Evolutionary conservation across 805 yeast genomes (phyloP).

Genomic region (Kodamaea kaohsiungensis): DNA sequence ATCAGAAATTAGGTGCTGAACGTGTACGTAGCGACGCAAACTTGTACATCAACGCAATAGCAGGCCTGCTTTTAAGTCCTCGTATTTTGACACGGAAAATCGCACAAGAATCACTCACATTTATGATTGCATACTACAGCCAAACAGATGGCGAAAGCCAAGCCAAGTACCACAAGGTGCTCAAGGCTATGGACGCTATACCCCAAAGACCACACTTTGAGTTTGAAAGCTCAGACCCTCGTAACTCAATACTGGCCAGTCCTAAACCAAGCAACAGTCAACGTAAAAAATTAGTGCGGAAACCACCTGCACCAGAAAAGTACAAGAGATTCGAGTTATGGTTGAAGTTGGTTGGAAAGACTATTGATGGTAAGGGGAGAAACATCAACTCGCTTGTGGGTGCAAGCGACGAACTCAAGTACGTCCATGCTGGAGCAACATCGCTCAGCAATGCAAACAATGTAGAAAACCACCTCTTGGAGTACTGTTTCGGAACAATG

Average conservation of each 20-base stretch:
- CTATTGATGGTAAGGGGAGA: slow-evolving; percentile 83
- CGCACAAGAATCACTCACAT: slow-evolving; percentile 73
- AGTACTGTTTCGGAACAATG: slow-evolving; percentile 71
- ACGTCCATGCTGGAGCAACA: slow-evolving; percentile 30
- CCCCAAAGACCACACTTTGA: slow-evolving; percentile 40
- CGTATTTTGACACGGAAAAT: slow-evolving; percentile 72
- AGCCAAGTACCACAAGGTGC: slow-evolving; percentile 55
- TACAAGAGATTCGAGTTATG: slow-evolving; percentile 66
- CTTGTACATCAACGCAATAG: slow-evolving; percentile 55
- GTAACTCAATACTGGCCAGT: background rate
- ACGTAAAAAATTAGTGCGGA: slow-evolving; percentile 31
- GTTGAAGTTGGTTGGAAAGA: slow-evolving; percentile 63
- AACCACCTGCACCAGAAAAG: slow-evolving; percentile 35
- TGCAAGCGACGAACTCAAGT: slow-evolving; percentile 77
- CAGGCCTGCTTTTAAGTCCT: slow-evolving; percentile 74
- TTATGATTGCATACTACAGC: slow-evolving; percentile 43
- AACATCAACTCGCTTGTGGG: slow-evolving; percentile 87
- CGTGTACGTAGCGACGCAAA: slow-evolving; percentile 49
- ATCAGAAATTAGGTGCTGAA: slow-evolving; percentile 61
- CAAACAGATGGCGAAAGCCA: slow-evolving; percentile 29
- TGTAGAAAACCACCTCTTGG: slow-evolving; percentile 64
- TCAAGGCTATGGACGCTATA: slow-evolving; percentile 51
- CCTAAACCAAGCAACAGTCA: background rate
- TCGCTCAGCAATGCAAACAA: slow-evolving; percentile 39
- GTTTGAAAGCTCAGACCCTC: slow-evolving; percentile 22